Percentiles rank a stretch among this genome's conserved stretches.
Evolutionary conservation across 2,329 filamentous ascomycete species (phyloP).

Genomic region (Bipolaris oryzae): DNA sequence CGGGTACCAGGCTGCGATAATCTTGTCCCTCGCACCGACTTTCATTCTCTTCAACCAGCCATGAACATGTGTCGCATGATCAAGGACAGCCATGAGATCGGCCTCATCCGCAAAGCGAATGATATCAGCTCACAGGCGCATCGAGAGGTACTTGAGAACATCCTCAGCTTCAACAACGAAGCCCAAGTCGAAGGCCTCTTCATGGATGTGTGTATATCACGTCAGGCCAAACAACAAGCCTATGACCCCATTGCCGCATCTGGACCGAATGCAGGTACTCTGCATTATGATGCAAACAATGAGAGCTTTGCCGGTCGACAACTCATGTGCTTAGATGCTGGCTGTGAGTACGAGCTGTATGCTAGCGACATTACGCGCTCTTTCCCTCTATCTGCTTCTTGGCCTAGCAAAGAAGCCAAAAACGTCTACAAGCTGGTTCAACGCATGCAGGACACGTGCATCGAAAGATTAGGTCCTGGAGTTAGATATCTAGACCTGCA

Average conservation of each 20-base stretch:
- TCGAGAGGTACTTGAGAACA: slow-evolving; percentile 67
- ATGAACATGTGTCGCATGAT: slow-evolving; percentile 81
- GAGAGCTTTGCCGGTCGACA: slow-evolving; percentile 71
- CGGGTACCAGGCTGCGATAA: slow-evolving; percentile 20
- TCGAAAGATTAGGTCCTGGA: slow-evolving; percentile 71
- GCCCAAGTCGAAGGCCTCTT: slow-evolving; percentile 83
- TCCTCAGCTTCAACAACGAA: slow-evolving; percentile 73
- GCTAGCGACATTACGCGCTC: slow-evolving; percentile 90
- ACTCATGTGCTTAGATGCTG: slow-evolving; percentile 84
- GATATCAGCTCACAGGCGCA: slow-evolving; percentile 80
- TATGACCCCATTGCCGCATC: slow-evolving; percentile 90
- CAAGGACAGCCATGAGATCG: slow-evolving; percentile 84
- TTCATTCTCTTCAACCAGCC: slow-evolving; percentile 64
- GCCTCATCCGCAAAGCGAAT: slow-evolving; percentile 79
- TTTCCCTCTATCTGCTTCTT: slow-evolving; percentile 75
- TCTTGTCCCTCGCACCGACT: slow-evolving; percentile 25
- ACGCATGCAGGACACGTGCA: slow-evolving; percentile 79
- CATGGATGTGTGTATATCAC: slow-evolving; percentile 71
- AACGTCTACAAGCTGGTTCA: slow-evolving; percentile 79
- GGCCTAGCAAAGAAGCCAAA: slow-evolving; percentile 68
- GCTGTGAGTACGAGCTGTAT: slow-evolving; percentile 83
- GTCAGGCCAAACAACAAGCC: slow-evolving; percentile 76
- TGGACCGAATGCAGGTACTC: slow-evolving; percentile 78
- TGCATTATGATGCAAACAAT: slow-evolving; percentile 88
- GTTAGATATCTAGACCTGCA: slow-evolving; percentile 75